These are phyloP conservation scores for Yarrowia sp. DNA, from an alignment of 805 yeast genomes.

Conservation along the genomic window DNA sequence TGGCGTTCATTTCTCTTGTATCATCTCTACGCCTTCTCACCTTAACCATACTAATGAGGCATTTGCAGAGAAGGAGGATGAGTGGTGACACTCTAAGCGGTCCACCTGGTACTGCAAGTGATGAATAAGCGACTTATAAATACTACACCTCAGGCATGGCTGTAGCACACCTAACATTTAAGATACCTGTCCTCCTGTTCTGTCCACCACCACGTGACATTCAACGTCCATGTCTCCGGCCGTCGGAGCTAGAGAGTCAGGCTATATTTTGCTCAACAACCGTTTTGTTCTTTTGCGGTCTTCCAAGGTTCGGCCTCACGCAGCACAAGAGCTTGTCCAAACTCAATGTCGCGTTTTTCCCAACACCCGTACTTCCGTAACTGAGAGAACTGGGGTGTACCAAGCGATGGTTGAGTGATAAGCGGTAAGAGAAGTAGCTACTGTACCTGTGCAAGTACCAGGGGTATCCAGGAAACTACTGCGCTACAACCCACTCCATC, in stretches of 20 bases:
- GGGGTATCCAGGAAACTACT: no score
- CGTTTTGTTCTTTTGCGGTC: conserved; percentile 3
- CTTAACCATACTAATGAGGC: conserved; percentile 9
- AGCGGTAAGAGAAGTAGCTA: no score
- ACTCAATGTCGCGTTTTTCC: conserved; percentile 32
- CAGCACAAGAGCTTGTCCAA: conserved; percentile 12
- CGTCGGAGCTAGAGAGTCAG: conserved; percentile 1
- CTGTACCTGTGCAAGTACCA: no score
- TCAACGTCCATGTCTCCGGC: conserved; percentile 26
- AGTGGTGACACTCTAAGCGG: no score
- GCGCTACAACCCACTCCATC: no score
- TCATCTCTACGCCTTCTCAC: not conserved
- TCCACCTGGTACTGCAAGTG: no score
- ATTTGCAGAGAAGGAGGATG: not conserved
- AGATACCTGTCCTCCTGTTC: no score
- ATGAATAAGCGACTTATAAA: no score
- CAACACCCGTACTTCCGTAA: conserved; percentile 39
- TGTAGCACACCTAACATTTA: no score
- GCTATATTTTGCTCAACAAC: conserved; percentile 29
- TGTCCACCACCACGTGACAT: not conserved
- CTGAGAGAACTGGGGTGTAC: not conserved
- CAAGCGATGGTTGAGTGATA: not conserved
- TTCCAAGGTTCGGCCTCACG: conserved; percentile 7
- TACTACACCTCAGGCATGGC: no score
- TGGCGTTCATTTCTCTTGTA: not conserved